Evolutionary conservation across 176 grass and related monocot genomes (phyloP).

Genomic region (Juncus effusus): DNA sequence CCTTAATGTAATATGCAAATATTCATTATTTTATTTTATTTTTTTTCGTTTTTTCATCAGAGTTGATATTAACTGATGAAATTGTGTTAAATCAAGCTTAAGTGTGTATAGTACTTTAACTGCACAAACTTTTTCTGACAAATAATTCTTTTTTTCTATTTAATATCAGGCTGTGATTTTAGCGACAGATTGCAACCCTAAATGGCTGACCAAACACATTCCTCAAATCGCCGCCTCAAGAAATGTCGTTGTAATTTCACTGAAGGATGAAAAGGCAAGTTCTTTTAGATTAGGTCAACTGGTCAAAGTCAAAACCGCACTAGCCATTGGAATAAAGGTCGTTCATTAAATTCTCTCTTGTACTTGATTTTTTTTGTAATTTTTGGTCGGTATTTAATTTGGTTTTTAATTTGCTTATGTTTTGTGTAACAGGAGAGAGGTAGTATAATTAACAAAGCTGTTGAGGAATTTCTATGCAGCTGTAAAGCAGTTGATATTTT

Average conservation of each 20-base stretch:
- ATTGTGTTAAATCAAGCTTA: neutral
- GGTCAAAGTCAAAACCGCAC: slow-evolving; percentile 61
- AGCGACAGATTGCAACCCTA: slow-evolving; percentile 74
- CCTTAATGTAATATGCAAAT: no score
- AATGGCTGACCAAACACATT: slow-evolving; percentile 89
- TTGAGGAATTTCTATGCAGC: slow-evolving; percentile 20
- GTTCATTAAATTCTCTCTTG: neutral
- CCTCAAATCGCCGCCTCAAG: slow-evolving; percentile 57
- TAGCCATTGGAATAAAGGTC: slow-evolving; percentile 86
- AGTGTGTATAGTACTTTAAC: slow-evolving; percentile 4
- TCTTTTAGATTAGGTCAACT: slow-evolving; percentile 81
- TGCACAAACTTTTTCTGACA: neutral
- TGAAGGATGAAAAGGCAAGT: slow-evolving; percentile 83
- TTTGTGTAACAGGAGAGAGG: slow-evolving; percentile 17
- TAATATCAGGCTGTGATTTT: slow-evolving; percentile 62
- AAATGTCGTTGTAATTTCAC: slow-evolving; percentile 56
- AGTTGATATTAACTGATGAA: neutral
- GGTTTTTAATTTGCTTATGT: neutral
- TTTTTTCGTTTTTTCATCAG: neutral
- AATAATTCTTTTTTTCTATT: slow-evolving; percentile 4
- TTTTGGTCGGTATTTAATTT: slow-evolving; percentile 3
- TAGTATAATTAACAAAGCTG: slow-evolving; percentile 25
- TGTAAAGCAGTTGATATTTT: no score
- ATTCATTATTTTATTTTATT: neutral
- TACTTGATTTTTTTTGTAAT: neutral